Percentiles rank a stretch among this genome's conserved stretches.
Evolutionary conservation across 1,139 yeast genomes (phyloP).

Genomic region (Zhuliangozyma parablackwelliae): DNA sequence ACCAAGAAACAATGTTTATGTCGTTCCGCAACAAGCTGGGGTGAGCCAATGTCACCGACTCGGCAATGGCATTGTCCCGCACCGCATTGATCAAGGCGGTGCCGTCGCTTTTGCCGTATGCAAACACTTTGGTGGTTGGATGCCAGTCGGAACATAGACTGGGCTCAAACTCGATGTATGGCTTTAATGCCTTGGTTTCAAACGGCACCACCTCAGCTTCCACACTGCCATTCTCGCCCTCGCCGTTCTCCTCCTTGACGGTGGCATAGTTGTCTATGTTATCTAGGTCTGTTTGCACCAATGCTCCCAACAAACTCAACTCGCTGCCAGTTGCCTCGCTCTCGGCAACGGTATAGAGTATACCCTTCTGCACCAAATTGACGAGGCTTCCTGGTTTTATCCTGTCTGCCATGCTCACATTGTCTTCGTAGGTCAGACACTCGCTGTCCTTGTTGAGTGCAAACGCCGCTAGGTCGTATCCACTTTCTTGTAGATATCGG

Average conservation of each 20-base stretch:
- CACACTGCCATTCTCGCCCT: constrained; percentile 12
- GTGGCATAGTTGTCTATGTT: constrained; percentile 6
- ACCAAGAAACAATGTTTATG: constrained; percentile 53
- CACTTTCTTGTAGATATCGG: constrained; percentile 90
- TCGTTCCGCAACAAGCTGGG: constrained; percentile 25
- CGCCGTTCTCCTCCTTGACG: constrained; percentile 4
- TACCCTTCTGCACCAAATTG: constrained; percentile 78
- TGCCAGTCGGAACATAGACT: constrained; percentile 39
- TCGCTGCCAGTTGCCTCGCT: constrained; percentile 19
- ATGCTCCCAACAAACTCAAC: constrained; percentile 28
- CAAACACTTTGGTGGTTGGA: constrained; percentile 34
- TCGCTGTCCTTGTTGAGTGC: constrained; percentile 76
- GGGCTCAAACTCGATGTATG: constrained; percentile 21
- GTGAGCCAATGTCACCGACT: constrained; percentile 32
- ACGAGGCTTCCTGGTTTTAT: constrained; percentile 69
- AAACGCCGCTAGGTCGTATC: constrained; percentile 72
- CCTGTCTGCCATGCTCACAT: constrained; percentile 45
- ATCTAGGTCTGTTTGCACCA: constrained; percentile 20
- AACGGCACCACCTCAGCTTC: constrained; percentile 11
- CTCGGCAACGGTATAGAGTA: constrained; percentile 52
- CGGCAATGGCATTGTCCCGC: constrained; percentile 25
- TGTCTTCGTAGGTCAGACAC: constrained; percentile 55
- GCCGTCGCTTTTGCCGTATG: constrained; percentile 33
- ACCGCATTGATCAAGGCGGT: constrained; percentile 34
- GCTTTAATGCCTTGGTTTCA: constrained; percentile 18